Conservation (phyloP, 2,329 filamentous ascomycete genomes). For the Coniochaeta ligniaria region DNA sequence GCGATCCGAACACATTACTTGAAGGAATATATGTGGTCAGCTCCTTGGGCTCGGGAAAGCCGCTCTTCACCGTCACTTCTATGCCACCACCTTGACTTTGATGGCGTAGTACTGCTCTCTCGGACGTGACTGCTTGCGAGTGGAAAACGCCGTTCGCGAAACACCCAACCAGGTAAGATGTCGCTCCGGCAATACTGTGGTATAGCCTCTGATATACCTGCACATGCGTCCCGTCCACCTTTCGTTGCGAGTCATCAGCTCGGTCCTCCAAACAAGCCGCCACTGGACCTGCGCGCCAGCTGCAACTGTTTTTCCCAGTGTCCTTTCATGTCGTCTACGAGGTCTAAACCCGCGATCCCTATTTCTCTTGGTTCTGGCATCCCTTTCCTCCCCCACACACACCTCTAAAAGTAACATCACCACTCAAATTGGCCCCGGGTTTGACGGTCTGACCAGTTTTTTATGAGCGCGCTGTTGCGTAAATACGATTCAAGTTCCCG, state of each 20-base stretch:
- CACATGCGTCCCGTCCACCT: not conserved
- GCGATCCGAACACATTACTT: no score
- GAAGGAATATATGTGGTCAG: no score
- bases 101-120: no score
- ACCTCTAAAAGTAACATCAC: not conserved
- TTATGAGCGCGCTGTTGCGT: not conserved
- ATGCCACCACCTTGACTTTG: no score
- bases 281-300: not conserved
- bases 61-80: no score
- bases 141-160: not conserved
- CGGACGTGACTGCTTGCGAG: not conserved
- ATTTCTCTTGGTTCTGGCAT: not conserved
- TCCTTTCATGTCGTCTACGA: not conserved
- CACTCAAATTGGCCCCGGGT: not conserved
- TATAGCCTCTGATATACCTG: not conserved
- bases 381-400: not conserved
- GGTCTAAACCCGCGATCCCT: not conserved
- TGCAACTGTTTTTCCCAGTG: not conserved
- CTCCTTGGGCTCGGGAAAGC: no score
- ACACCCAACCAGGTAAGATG: not conserved
- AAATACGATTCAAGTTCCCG: no score
- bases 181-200: not conserved
- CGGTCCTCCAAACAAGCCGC: not conserved
- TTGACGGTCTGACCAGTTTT: not conserved
- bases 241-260: not conserved